Base-by-base conservation (phyloP, 192 early-diverging fungal genomes). In the Coemansia asiatica region DNA sequence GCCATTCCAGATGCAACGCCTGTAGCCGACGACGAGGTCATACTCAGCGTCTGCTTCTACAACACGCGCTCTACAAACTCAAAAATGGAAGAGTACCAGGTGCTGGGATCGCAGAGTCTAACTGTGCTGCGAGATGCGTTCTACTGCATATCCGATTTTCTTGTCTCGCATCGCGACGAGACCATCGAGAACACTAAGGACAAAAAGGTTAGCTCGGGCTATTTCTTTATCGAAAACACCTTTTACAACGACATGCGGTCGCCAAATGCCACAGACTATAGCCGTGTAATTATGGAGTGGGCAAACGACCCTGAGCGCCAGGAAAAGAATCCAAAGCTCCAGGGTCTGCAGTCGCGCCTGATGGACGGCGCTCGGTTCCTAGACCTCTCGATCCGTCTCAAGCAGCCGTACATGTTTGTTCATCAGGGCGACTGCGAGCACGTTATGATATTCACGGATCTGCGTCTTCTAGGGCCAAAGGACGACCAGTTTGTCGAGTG, bases 381-480 rank as follows among this genome's bases (percentile, higher is more conserved):
- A 29, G 88, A 90, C 44, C 69, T 94, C 19, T 78, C 84, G 6
- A 76, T 94, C 51, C 81, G 84, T 7, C 63, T 89, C 46, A 84
- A 87, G 50, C 71, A 84, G 48, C 88, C 88, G 4, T 94, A 94
- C 70, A 66, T 86, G 26, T 88, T 91, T 56, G 83, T 87, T 10
- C 92, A 94, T 64, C 90, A 92, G 76, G 92, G 88, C 31, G 80
- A 86, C 56, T 94, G 92, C 68, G 86, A 92, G 66, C 92, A 94
- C 57, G 76, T 89, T 25, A 36, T 94, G 33, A 78, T 88, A 66
- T 87, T 94, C 57, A 83, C 81, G 9, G 86, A 88, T 54, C 38
- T 89, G 27, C 82, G 90, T 13, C 60, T 82, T 12, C 60, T 78
- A 33, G 75, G 71, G 1, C 76, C 76, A 33, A 75, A 79, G 21